phyloP scores from a whole-genome alignment of 1,139 yeast species.

The Saccharomycopsis phalli region DNA sequence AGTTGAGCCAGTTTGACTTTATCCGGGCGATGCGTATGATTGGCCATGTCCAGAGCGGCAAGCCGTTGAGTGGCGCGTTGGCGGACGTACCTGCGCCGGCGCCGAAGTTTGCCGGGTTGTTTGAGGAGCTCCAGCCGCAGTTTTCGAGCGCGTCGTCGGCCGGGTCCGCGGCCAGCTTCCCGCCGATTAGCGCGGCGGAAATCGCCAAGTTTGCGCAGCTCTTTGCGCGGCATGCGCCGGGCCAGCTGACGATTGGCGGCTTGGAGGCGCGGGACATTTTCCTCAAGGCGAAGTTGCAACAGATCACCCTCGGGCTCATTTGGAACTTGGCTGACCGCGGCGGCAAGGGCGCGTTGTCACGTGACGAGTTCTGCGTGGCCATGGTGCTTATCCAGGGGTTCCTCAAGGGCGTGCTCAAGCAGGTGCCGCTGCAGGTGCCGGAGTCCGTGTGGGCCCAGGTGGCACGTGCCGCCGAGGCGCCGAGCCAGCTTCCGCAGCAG shows the following conservation, averaged over 20 bases:
- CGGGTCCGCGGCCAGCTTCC: constrained; percentile 29
- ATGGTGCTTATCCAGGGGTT: constrained; percentile 90
- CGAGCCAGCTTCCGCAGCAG: constrained; percentile 20
- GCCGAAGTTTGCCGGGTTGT: constrained; percentile 38
- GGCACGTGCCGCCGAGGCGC: constrained; percentile 24
- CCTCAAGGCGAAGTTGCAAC: constrained; percentile 77
- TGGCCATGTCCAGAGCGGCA: constrained; percentile 79
- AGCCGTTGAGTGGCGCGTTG: constrained; percentile 40
- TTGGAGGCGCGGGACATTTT: constrained; percentile 75
- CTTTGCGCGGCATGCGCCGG: constrained; percentile 56
- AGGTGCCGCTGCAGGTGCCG: constrained; percentile 66
- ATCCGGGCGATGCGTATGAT: constrained; percentile 81
- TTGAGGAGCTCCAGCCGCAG: constrained; percentile 23
- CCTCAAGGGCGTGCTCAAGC: constrained; percentile 55
- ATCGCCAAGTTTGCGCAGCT: constrained; percentile 63
- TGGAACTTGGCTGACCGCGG: constrained; percentile 83
- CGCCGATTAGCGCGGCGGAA: constrained; percentile 57
- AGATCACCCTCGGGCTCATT: constrained; percentile 67
- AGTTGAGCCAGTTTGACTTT: constrained; percentile 74
- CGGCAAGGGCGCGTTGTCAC: constrained; percentile 60
- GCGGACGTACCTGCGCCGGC: constrained; percentile 51
- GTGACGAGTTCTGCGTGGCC: constrained; percentile 77
- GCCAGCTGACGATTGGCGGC: constrained; percentile 51
- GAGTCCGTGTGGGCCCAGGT: constrained; percentile 56
- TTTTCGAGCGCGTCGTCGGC: constrained; percentile 4